Conservation (phyloP, 495 filamentous ascomycete species). For the Thermothielavioides terrestris region DNA sequence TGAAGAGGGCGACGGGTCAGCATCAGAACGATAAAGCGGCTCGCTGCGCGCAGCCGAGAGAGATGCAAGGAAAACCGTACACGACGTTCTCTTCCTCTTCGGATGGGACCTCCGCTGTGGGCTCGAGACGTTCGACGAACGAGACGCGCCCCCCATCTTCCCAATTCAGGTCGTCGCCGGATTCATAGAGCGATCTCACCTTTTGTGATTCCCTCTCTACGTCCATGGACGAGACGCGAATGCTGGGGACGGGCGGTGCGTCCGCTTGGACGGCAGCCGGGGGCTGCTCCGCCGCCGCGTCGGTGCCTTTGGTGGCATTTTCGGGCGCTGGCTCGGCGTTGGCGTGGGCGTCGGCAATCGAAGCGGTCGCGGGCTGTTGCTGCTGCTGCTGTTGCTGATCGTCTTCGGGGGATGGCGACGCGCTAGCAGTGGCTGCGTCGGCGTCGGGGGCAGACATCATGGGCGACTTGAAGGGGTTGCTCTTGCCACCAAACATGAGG, state of each 20-base stretch:
- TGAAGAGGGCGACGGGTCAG: conserved; percentile 1
- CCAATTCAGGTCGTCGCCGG: conserved; percentile 53
- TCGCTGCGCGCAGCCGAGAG: conserved; percentile 21
- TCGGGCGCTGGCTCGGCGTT: background rate
- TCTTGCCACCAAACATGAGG: conserved; percentile 51
- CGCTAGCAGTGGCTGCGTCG: background rate
- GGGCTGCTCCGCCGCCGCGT: background rate
- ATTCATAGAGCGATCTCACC: conserved; percentile 87
- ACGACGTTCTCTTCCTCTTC: conserved; percentile 44
- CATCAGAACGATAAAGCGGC: background rate
- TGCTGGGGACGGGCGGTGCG: conserved; percentile 30
- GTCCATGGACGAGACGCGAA: conserved; percentile 61
- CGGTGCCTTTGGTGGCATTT: background rate
- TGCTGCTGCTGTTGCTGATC: background rate
- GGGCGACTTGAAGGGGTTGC: conserved; percentile 16
- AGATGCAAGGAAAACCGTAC: conserved; percentile 44
- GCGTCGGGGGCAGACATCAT: conserved; percentile 1
- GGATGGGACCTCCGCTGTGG: conserved; percentile 41
- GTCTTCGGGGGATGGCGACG: background rate
- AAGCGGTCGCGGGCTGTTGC: background rate
- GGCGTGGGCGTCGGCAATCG: background rate
- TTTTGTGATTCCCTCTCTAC: conserved; percentile 79
- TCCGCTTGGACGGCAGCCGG: conserved; percentile 5
- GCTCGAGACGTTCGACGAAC: conserved; percentile 33
- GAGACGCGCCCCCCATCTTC: conserved; percentile 45